Conservation (phyloP, 192 early-diverging fungal species). For the Gonapodya sp. region DNA sequence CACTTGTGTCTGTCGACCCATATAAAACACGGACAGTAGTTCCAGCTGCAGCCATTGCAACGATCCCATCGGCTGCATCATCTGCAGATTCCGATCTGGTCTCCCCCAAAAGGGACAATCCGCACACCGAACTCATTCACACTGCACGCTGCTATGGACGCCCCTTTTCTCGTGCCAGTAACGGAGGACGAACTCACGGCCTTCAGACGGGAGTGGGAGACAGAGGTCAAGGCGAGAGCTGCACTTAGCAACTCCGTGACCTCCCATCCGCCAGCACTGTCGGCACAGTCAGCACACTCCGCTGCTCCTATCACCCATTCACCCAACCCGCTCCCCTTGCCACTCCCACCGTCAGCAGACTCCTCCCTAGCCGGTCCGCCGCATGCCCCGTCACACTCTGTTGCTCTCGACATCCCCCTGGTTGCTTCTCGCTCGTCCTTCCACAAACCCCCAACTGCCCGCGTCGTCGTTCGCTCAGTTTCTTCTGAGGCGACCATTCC, state of each 20-base stretch:
- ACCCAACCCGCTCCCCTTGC: neutral
- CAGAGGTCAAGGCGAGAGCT: neutral
- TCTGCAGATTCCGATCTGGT: no score
- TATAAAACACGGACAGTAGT: no score
- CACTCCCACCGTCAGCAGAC: neutral
- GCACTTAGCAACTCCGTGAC: neutral
- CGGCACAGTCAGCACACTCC: neutral
- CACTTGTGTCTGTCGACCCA: no score
- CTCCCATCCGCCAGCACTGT: neutral
- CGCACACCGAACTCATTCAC: no score
- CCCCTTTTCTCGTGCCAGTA: neutral
- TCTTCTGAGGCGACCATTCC: neutral
- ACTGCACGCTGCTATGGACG: no score
- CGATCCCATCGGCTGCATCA: no score
- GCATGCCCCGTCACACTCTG: neutral
- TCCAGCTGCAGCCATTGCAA: no score
- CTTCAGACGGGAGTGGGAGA: neutral
- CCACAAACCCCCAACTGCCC: neutral
- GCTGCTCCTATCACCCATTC: neutral
- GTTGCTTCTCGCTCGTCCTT: neutral
- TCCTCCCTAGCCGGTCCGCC: neutral
- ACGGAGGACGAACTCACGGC: neutral
- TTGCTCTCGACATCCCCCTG: neutral
- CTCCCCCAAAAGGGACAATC: no score
- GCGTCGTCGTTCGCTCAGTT: neutral